These are phyloP conservation scores for Lecanicillium sp. DNA, from an alignment of 2,329 filamentous ascomycete genomes.

Conservation along the genomic window DNA sequence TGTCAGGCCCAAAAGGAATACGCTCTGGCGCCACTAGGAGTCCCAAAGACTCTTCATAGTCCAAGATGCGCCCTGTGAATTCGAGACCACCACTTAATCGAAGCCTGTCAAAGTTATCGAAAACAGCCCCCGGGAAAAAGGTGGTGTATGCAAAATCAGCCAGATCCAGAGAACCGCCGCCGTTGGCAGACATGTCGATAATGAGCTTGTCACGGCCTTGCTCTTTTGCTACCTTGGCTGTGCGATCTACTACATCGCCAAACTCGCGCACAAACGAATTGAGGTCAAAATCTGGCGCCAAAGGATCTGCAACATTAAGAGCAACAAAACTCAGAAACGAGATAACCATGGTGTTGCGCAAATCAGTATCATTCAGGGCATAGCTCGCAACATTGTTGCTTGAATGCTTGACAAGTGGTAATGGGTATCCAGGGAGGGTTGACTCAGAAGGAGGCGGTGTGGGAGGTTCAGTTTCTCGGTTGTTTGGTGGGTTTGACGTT, in stretches of 20 bases:
- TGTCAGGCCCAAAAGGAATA: no score
- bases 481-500: no score
- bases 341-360: constrained; percentile 17
- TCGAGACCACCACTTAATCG: constrained; percentile 2
- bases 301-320: not conserved
- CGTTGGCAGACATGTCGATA: constrained; percentile 53
- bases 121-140: constrained; percentile 1
- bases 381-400: constrained; percentile 17
- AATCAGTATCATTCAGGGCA: constrained; percentile 15
- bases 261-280: constrained; percentile 25
- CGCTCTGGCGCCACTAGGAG: no score
- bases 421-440: constrained; percentile 16
- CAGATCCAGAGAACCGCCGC: constrained; percentile 35
- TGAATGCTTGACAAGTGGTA: constrained; percentile 15
- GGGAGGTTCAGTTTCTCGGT: no score
- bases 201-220: constrained; percentile 49
- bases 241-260: constrained; percentile 22
- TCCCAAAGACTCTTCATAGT: not conserved
- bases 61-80: not conserved
- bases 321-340: constrained; percentile 14
- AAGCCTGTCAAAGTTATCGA: constrained; percentile 3
- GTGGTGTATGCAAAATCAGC: constrained; percentile 4
- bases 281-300: constrained; percentile 11
- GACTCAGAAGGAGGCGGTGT: not conserved
- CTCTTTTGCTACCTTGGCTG: constrained; percentile 24